Percentiles rank a stretch among this genome's conserved stretches.
Evolutionary conservation across 2,329 filamentous ascomycete species (phyloP).

Genomic region (Aspergillus fructus): DNA sequence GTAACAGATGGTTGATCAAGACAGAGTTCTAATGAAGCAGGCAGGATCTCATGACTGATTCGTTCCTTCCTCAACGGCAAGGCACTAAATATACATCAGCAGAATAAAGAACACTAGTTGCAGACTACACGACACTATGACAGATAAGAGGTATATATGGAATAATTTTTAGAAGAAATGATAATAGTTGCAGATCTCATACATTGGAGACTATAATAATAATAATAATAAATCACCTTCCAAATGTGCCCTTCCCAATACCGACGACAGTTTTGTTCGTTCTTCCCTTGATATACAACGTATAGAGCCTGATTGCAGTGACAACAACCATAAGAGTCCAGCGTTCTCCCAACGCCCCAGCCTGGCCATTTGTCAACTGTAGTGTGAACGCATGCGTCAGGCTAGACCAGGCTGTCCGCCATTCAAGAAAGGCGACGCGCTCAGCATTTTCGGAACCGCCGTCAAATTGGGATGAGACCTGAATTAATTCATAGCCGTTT

Average conservation of each 20-base stretch:
- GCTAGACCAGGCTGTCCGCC: not conserved
- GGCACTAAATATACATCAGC: too few species aligned
- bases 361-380: not conserved
- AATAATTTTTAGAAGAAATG: too few species aligned
- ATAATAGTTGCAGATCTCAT: too few species aligned
- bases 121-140: too few species aligned
- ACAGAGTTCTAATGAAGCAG: too few species aligned
- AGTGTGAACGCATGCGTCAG: not conserved
- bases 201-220: too few species aligned
- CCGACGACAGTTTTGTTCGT: not conserved
- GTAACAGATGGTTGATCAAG: too few species aligned
- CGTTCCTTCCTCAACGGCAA: too few species aligned
- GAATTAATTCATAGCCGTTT: not conserved
- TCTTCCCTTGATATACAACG: not conserved
- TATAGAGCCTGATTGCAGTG: not conserved
- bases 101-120: too few species aligned
- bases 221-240: too few species aligned
- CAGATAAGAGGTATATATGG: too few species aligned
- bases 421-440: not conserved
- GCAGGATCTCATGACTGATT: too few species aligned
- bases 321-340: not conserved
- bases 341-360: not conserved
- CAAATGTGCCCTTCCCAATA: not conserved
- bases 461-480: not conserved
- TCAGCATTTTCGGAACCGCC: not conserved